Conservation (phyloP, 768 basidiomycete species). For the Mycena vitilis region DNA sequence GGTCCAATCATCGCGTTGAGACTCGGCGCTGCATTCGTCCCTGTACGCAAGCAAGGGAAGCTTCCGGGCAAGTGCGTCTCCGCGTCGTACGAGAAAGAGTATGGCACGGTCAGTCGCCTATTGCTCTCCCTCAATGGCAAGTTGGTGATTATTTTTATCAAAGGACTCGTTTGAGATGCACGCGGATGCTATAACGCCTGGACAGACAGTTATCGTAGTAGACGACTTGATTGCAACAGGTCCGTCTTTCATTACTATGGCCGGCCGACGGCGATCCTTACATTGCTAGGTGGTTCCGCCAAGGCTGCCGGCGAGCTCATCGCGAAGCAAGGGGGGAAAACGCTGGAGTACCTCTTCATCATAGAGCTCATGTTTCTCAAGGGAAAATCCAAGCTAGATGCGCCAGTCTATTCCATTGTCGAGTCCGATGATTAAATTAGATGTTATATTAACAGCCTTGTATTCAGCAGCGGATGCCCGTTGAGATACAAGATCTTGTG, state of each 20-base stretch:
- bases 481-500: conserved; percentile 76
- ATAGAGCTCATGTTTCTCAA: conserved; percentile 85
- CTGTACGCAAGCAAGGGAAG: conserved; percentile 94
- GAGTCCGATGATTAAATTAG: conserved; percentile 71
- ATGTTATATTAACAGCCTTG: conserved; percentile 69
- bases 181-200: conserved; percentile 81
- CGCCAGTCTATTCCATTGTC: conserved; percentile 90
- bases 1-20: conserved; percentile 93
- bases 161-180: conserved; percentile 99
- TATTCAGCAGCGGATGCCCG: conserved; percentile 81
- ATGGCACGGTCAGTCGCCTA: conserved; percentile 73
- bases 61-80: conserved; percentile 87
- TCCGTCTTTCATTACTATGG: conserved; percentile 45
- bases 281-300: conserved; percentile 84
- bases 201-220: conserved; percentile 87
- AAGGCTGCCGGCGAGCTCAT: conserved; percentile 93
- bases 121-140: conserved; percentile 1
- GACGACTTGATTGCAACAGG: conserved; percentile 98
- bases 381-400: conserved; percentile 73
- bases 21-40: conserved; percentile 94
- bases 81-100: conserved; percentile 91
- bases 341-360: conserved; percentile 94
- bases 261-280: conserved; percentile 9
- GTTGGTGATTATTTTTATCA: background rate
- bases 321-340: conserved; percentile 82